Evolutionary conservation across 371 early-diverging fungal genomes (phyloP).

Genomic region (Spraguea lophii): DNA sequence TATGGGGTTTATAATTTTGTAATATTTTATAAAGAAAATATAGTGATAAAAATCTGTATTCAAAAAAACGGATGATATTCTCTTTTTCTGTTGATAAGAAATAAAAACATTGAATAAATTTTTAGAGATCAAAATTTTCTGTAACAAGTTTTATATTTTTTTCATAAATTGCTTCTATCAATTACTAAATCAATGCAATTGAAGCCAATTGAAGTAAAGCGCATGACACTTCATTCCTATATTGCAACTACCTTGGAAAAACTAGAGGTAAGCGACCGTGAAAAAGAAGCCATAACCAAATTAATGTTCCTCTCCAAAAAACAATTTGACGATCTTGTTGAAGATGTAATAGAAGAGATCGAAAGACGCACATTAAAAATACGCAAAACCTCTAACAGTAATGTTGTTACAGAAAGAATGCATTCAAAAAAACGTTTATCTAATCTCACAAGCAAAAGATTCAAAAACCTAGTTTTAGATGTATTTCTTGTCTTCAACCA

Average conservation of each 20-base stretch:
- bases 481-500: conserved; percentile 33
- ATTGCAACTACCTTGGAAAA: neutral
- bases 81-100: too few relatives aligned
- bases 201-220: too few relatives aligned
- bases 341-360: conserved; percentile 43
- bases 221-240: conserved; percentile 15
- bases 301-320: conserved; percentile 26
- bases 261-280: neutral
- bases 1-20: too few relatives aligned
- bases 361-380: too few relatives aligned
- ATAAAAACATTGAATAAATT: too few relatives aligned
- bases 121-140: too few relatives aligned
- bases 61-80: too few relatives aligned
- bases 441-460: conserved; percentile 27
- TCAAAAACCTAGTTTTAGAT: conserved; percentile 42
- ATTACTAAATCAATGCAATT: too few relatives aligned
- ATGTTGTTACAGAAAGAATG: conserved; percentile 17
- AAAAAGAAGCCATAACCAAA: conserved; percentile 39
- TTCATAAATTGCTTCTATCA: too few relatives aligned
- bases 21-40: too few relatives aligned
- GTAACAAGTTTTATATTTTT: too few relatives aligned
- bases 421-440: conserved; percentile 26
- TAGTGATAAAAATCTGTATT: too few relatives aligned
- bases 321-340: conserved; percentile 38
- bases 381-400: conserved; percentile 1